Base-by-base conservation (phyloP, 345 rosid species). In the Bruguiera parviflora region DNA sequence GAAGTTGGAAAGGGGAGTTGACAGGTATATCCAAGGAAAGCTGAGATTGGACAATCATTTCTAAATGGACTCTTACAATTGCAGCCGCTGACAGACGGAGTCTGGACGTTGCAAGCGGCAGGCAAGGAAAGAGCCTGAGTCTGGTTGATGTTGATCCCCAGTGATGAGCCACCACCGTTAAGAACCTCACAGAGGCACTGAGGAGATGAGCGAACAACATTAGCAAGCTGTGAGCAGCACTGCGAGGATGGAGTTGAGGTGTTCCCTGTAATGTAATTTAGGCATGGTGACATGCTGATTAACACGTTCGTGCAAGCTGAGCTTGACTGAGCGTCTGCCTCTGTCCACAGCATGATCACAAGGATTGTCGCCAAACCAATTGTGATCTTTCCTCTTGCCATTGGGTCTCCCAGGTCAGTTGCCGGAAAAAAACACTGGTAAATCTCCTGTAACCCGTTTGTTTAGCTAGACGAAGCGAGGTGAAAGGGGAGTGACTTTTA, bases 81-180 rank as follows among this genome's bases (percentile, higher is more conserved):
- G 29, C 59, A 56, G 59, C 28, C 18, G 28, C 59, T 56, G 59
- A 56, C 13, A 13, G 59, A 4, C 9, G 27, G 59, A 56, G 59
- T 56, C 59, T 56, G 59, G 6, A 10, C 19, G 5, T 56, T 56
- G 59, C 59, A 56, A 56, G 29, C 59, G 0, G 16, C 15, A 56
- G 59, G 59, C 29, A 24, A 56, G 59, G 59, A 18, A 0, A 56
- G 29, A 56, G 59, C 29, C 19, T 43, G 49, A 13, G 49, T 43
- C 49, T 43, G 49, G 49, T 56, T 56, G 59, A 56, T 56, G 29
- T 56, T 56, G 59, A 56, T 56, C 16, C 59, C 59, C 59, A 56
- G 29, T 22, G 59, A 11, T 22, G 59, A 56, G 59, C 59, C 59
- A 21, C 59, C 59, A 9, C 29, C 59, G 5, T 24, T 56, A 3